Base-by-base conservation (phyloP, 2,329 filamentous ascomycete species). In the Sporothrix globosa region DNA sequence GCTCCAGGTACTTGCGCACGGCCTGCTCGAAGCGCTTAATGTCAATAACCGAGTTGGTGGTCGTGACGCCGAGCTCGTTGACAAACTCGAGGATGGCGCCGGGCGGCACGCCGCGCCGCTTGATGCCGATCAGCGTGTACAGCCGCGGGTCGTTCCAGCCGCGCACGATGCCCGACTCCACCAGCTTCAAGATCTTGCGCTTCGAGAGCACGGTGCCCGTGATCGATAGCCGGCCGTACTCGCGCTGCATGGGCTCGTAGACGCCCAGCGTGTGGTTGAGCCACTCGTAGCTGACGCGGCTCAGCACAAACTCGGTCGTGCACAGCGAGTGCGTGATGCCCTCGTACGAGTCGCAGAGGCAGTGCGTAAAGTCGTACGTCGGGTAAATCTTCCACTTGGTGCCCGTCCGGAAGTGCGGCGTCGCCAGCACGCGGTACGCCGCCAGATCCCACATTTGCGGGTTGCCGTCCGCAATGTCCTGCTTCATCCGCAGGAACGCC, bases 231-330 rank as follows among this genome's bases (percentile, higher is more conserved):
- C 71, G 74, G 24, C 82, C 86, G 75, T 87, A 96, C 81, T 97
- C 94, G 79, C 95, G 86, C 85, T 98, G 95, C 92, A 97, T 97
- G 0, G 95, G 93, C 76, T 93, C 87, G 80, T 96, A 97, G 70
- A 96, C 89, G 48, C 89, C 92, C 17, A 97, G 84, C 13, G 88
- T 87, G 80, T 93, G 89, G 79, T 96, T 92, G 46, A 98, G 83
- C 88, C 78, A 98, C 77, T 98, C 94, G 77, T 98, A 99, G 52
- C 92, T 96, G 61, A 92, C 90, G 14, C 72, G 50, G 60, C 63
- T 68, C 39, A 72, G 67, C 7, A 72, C 69, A 76, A 98, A 75
- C 79, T 98, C 96, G 1, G 92, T 95, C 0, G 96, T 98, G 79
- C 95, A 98, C 24, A 98, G 84, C 27, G 66, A 69, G 61, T 72